Conservation (phyloP, 2,329 filamentous ascomycete species). For the Phaeomoniella chlamydospora region DNA sequence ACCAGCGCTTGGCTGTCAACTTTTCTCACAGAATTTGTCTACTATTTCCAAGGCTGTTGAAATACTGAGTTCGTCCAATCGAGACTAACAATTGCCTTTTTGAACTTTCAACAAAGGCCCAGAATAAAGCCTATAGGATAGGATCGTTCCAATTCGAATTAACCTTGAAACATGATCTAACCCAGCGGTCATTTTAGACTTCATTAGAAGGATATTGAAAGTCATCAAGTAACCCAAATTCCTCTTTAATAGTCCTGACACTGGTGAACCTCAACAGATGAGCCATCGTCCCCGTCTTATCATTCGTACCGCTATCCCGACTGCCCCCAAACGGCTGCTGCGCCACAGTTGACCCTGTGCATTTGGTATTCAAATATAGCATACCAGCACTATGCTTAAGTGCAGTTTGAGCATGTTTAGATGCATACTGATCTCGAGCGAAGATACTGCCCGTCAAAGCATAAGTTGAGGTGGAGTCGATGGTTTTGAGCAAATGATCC, state of each 20-base stretch:
- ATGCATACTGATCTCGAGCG: slow-evolving; percentile 31
- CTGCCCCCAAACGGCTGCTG: slow-evolving; percentile 43
- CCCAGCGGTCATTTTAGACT: too few relatives aligned
- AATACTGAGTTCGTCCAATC: too few relatives aligned
- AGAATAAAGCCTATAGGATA: too few relatives aligned
- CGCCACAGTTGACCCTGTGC: slow-evolving; percentile 39
- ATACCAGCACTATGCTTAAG: slow-evolving; percentile 42
- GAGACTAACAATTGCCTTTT: too few relatives aligned
- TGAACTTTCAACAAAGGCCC: too few relatives aligned
- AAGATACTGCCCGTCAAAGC: slow-evolving; percentile 36
- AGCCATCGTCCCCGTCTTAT: slow-evolving; percentile 40
- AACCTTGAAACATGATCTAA: too few relatives aligned
- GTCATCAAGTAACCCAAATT: slow-evolving; percentile 20
- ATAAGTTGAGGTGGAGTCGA: slow-evolving; percentile 31
- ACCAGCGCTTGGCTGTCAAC: too few relatives aligned
- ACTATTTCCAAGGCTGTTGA: too few relatives aligned
- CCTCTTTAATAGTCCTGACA: slow-evolving; percentile 37
- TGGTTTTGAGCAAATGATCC: slow-evolving; percentile 18
- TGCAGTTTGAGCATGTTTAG: slow-evolving; percentile 34
- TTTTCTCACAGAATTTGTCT: too few relatives aligned
- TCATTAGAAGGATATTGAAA: slow-evolving; percentile 11
- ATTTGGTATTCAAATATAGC: slow-evolving; percentile 46
- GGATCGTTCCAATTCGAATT: too few relatives aligned
- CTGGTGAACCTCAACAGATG: slow-evolving; percentile 37
- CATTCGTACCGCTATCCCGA: slow-evolving; percentile 39